phyloP scores from a whole-genome alignment of 306 rosid species.

The Ochetophila trinervis region DNA sequence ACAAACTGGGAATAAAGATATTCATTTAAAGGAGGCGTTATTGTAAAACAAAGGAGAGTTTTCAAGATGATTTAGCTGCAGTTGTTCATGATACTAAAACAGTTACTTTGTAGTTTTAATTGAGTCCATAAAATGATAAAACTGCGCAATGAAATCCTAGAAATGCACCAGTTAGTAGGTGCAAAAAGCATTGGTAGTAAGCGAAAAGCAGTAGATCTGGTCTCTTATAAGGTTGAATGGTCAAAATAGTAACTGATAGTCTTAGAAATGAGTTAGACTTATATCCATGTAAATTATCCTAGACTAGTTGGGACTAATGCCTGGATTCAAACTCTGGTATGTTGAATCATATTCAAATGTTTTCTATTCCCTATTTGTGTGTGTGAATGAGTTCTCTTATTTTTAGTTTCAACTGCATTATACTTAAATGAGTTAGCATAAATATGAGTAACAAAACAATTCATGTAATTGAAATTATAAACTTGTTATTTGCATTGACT shows the following conservation, averaged over 20 bases:
- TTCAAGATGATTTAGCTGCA: too few species aligned
- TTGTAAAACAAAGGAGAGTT: too few species aligned
- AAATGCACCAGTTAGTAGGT: background rate
- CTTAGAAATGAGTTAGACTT: background rate
- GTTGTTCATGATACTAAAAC: too few species aligned
- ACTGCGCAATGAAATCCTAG: background rate
- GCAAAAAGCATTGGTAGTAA: background rate
- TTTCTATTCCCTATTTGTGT: background rate
- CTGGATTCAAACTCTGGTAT: background rate
- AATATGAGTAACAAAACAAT: background rate
- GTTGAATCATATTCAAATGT: background rate
- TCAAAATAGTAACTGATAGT: background rate
- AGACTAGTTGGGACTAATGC: background rate
- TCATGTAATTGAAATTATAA: background rate
- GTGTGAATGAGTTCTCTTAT: background rate
- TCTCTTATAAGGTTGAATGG: background rate
- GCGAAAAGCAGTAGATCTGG: background rate
- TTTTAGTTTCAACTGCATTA: background rate
- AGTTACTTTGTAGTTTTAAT: too few species aligned
- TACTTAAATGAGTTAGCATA: background rate
- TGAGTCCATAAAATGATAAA: too few species aligned
- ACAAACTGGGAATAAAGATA: too few species aligned
- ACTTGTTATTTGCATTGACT: conserved; percentile 16
- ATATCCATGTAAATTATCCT: background rate
- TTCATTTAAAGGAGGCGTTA: too few species aligned